A percentile compares a stretch with the other conserved stretches of the same genome.
phyloP scores from a whole-genome alignment of 1,139 yeast genomes.

The Sugiyamaella xylanicola region DNA sequence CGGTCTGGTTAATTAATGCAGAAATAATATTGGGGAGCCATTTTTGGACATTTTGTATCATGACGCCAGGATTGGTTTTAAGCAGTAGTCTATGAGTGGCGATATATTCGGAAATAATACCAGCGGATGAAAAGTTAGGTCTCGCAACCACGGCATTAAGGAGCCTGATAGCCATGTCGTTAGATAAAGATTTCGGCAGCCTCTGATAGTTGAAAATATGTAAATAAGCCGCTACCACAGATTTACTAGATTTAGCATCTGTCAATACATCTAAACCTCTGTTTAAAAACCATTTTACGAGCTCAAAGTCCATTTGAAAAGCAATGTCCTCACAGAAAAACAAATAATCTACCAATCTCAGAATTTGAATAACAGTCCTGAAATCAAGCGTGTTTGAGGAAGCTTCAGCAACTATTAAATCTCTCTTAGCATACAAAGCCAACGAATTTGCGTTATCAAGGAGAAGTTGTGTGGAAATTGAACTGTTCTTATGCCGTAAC shows the following conservation, averaged over 20 bases:
- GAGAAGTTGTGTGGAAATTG: slow-evolving; percentile 28
- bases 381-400: slow-evolving; percentile 27
- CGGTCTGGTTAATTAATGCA: slow-evolving; percentile 28
- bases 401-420: slow-evolving; percentile 27
- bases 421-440: slow-evolving; percentile 30
- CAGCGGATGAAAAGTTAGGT: slow-evolving; percentile 31
- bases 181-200: slow-evolving; percentile 29
- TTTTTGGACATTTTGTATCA: slow-evolving; percentile 28
- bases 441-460: slow-evolving; percentile 26
- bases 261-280: slow-evolving; percentile 33
- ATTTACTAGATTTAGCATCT: slow-evolving; percentile 28
- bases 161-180: slow-evolving; percentile 30
- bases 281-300: slow-evolving; percentile 32
- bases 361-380: slow-evolving; percentile 30
- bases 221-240: slow-evolving; percentile 34
- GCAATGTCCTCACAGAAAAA: slow-evolving; percentile 32
- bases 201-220: slow-evolving; percentile 36
- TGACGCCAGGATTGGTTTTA: slow-evolving; percentile 25
- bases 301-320: slow-evolving; percentile 26
- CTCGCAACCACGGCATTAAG: slow-evolving; percentile 28
- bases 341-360: slow-evolving; percentile 34
- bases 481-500: slow-evolving; percentile 24
- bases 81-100: slow-evolving; percentile 27
- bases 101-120: slow-evolving; percentile 33
- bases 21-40: slow-evolving; percentile 34